Evolutionary conservation across 192 early-diverging fungal species (phyloP).

Genomic region (Chytriomyces sp.): DNA sequence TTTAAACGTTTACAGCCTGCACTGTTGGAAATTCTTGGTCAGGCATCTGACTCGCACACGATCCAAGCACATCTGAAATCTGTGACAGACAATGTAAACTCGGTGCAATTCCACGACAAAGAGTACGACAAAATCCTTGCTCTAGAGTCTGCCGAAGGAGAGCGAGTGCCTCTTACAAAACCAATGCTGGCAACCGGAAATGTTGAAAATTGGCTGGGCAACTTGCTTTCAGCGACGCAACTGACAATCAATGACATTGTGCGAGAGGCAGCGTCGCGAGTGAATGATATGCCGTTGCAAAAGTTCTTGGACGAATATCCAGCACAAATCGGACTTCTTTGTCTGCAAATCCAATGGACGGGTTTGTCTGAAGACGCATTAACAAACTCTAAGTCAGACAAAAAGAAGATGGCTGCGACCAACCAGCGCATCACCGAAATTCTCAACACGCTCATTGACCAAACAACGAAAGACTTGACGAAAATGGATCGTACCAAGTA

Average conservation of each 20-base stretch:
- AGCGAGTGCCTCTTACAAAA: slow-evolving; percentile 55
- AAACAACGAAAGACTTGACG: slow-evolving; percentile 65
- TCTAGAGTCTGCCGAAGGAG: slow-evolving; percentile 64
- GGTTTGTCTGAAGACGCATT: slow-evolving; percentile 65
- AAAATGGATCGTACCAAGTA: slow-evolving; percentile 71
- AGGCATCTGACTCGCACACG: slow-evolving; percentile 70
- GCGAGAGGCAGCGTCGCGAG: slow-evolving; percentile 57
- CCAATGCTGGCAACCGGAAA: slow-evolving; percentile 69
- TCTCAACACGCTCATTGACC: slow-evolving; percentile 64
- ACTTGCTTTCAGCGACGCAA: slow-evolving; percentile 62
- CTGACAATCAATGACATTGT: slow-evolving; percentile 65
- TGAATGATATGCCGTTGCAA: slow-evolving; percentile 66
- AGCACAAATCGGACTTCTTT: slow-evolving; percentile 66
- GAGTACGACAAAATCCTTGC: slow-evolving; percentile 72
- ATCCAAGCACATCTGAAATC: slow-evolving; percentile 67
- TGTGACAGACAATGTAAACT: slow-evolving; percentile 66
- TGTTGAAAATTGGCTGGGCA: slow-evolving; percentile 69
- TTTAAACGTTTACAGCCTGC: slow-evolving; percentile 39
- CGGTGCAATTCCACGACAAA: slow-evolving; percentile 68
- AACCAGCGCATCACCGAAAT: slow-evolving; percentile 64
- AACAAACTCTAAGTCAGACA: slow-evolving; percentile 61
- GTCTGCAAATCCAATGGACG: slow-evolving; percentile 69
- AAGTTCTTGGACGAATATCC: slow-evolving; percentile 73
- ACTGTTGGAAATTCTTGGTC: slow-evolving; percentile 67
- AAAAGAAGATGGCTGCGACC: slow-evolving; percentile 67